Evolutionary conservation across 1,139 yeast genomes (phyloP), one percentile per base, ranked within the genome.

Genomic region (Kodamaea plutei): DNA sequence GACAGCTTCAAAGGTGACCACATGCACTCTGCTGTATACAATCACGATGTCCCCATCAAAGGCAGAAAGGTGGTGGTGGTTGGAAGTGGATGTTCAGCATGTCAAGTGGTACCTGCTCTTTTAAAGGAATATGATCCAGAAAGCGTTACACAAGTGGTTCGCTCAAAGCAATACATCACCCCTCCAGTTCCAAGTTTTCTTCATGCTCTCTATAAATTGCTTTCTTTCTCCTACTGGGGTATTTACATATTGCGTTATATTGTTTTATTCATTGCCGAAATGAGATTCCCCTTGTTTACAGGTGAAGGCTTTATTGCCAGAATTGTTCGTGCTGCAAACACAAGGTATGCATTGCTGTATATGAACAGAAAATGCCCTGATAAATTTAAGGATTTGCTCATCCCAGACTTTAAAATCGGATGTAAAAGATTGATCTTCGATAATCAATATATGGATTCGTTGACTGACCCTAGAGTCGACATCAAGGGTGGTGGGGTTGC

Each of bases 21-120:
- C 43, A 58, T 69, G 59, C 77, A 71, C 41, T 65, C 75, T 2
- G 73, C 70, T 1, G 46, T 65, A 27, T 71, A 72, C 69, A 61
- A 71, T 36, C 65, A 67, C 39, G 39, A 48, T 9, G 64, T 66
- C n/a, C 56, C 58, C 21, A 50, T 69, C 38, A 36, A 42, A 25
- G 34, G 36, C 13, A 50, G 47, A 31, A 41, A 44, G 8, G 52
- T 50, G 12, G 47, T 48, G 5, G 52, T 50, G 10, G 35, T 50
- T 26, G 55, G 55, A 6, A 44, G 46, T 27, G 55, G 55, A 5
- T 50, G 54, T 21, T 47, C 52, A 8, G 54, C 53, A 3, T 44
- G 43, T 10, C 55, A 50, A 26, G 31, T 47, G 11, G 41, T 50
- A 7, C 48, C 48, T 2, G 57, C 57, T 1, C 43, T 65, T 28